Base-by-base conservation (phyloP, 177 flowering plant species). In the Vitis hybrid region DNA sequence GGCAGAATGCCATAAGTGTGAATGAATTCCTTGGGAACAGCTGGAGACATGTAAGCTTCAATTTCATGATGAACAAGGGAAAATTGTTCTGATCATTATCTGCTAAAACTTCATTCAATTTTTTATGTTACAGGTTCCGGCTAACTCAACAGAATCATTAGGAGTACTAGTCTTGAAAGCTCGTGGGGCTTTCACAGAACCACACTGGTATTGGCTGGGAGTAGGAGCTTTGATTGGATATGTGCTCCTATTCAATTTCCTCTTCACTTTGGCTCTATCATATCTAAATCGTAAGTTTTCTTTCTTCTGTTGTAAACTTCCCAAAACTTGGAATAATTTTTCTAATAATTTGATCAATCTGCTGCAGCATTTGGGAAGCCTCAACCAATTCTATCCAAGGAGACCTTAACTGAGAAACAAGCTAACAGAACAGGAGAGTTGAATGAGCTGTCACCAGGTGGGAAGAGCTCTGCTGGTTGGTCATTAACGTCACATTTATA, bases 1-100 rank as follows among this genome's bases (percentile, higher is more conserved):
- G 58, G 8, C 89, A 85, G 81, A 92, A 90, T 78, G 92, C 90
- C 15, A 72, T 90, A 1, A 68, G 84, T 5, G 91, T 80, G 8
- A 90, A 92, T 72, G 97, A 92, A 66, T 89, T 87, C 70, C 89
- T 88, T 23, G 92, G 94, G 23, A 62, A 86, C 4, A 86, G 80
- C 51, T 91, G 97, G 97, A 80, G 72, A 2, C 83, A 79, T 51
- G 97, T 89, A 82, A 76, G 82, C 34, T 34, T 34, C 34, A 60
- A 6, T 13, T 10, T 8, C 4, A 19, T 5, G 6, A 15, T 15
- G 60, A 19, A 56, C 13, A 5, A 4, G 10, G 13, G 45, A 1
- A 19, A 11, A 51, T 12, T 7, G n/a, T 32, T 21, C 14, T 7
- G 2, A 23, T 23, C 14, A 11, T 9, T 12, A 39, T 6, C 45